Base-by-base conservation (phyloP, 1,284 basidiomycete genomes). In the Sanghuangporus baumii region DNA sequence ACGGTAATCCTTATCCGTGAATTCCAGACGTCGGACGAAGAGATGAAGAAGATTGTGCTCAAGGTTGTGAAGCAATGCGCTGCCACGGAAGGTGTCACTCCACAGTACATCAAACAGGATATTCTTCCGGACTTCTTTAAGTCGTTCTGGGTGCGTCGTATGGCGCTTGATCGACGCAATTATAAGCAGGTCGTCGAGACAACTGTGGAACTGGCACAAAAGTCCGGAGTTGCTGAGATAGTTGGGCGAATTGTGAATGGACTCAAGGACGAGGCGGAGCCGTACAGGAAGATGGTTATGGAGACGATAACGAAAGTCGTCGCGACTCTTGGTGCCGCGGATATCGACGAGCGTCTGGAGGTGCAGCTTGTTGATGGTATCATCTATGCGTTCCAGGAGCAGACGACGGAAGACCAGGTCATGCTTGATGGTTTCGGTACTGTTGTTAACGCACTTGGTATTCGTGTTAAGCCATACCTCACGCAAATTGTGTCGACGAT, bases 111-210 rank as follows among this genome's bases (percentile, higher is more conserved):
- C 73, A 95, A 94, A 69, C 89, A 97, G 70, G 96, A 99, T 73
- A 96, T 99, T 65, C 82, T 99, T 1, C 97, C 97, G n/a, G 96
- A 99, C 75, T 99, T 98, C 78, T 99, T 99, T 87, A 96, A 96
- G 74, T 86, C 95, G 23, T 99, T 99, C 79, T 98, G 96, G 96
- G 92, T 96, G 57, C 87, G 94, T 61, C 87, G 94, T 54, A 98
- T 99, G 96, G 97, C 97, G 1, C 85, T 99, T 64, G 97, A 99
- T 74, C 81, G 94, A 66, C 84, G 96, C 55, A 99, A 99, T 72
- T 98, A 98, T 75, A 86, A 89, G 60, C 96, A 99, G 76, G 94
- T 99, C 7, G 96, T 99, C 31, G 96, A 99, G 74, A 99, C 97
- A 0, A 99, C 97, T 0, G 95, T 98, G 59, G 97, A 98, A 76